Conservation (phyloP, 306 rosid species). For the Quercus bicolor region DNA sequence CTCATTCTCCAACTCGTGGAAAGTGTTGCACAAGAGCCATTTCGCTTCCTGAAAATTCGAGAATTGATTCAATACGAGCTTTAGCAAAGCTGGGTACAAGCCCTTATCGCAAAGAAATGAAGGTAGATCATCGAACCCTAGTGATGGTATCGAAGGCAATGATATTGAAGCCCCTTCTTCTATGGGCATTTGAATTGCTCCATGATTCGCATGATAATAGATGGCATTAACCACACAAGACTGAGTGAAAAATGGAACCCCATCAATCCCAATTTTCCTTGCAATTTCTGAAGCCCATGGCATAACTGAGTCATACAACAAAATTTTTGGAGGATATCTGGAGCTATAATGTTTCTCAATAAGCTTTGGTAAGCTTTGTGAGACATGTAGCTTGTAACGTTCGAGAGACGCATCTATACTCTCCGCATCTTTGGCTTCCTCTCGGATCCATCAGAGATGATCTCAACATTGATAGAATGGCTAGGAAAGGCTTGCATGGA, state of each 20-base stretch:
- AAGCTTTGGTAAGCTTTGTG: background rate
- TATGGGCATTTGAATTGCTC: background rate
- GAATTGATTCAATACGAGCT: background rate
- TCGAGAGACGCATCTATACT: background rate
- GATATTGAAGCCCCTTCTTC: background rate
- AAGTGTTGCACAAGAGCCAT: slow-evolving; percentile 11
- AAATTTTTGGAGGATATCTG: background rate
- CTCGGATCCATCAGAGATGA: slow-evolving; percentile 25
- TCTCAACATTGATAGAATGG: background rate
- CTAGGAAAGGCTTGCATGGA: background rate
- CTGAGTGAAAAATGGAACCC: slow-evolving; percentile 30
- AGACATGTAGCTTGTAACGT: background rate
- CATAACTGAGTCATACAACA: slow-evolving; percentile 24
- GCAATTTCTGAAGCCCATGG: slow-evolving; percentile 33
- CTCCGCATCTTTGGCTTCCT: background rate
- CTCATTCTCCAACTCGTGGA: slow-evolving; percentile 8
- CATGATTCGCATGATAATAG: slow-evolving; percentile 5
- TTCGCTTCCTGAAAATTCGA: slow-evolving; percentile 10
- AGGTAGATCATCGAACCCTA: background rate
- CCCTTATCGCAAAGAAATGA: background rate
- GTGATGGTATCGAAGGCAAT: slow-evolving; percentile 15
- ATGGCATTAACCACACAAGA: slow-evolving; percentile 8
- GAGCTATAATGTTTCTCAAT: background rate
- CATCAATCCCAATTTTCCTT: slow-evolving; percentile 11
- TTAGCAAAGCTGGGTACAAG: background rate